Evolutionary conservation across 306 rosid genomes (phyloP), one percentile per base, ranked within the genome.

Genomic region (Corylus avellana): DNA sequence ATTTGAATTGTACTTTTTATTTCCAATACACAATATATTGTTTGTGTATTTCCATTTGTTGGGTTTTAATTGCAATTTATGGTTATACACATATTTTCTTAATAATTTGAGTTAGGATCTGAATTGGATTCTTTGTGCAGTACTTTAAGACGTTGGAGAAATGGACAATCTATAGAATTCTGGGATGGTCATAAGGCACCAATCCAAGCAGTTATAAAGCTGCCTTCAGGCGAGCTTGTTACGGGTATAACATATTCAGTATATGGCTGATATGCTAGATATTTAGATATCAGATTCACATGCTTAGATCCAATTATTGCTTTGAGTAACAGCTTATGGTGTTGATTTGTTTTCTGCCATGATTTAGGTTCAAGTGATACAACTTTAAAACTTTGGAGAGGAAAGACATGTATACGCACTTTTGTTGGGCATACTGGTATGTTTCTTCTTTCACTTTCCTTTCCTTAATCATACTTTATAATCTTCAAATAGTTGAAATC

Each of bases 111-210:
- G 20, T 46, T 64, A 42, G 71, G 67, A 70, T 58, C 22, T 78
- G 39, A 66, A 27, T 48, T 70, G 71, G 76, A 72, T 83, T 77
- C 25, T 80, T 70, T 73, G 68, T 85, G 68, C 78, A 95, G 98
- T 82, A 91, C 94, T 63, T 75, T 95, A 75, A 89, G 87, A 80
- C 81, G 97, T 84, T 95, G 98, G 98, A 91, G 94, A 85, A 90
- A 78, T 69, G 98, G 94, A 75, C 80, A 92, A 69, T 51, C 76
- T 48, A 48, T 84, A 74, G 98, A 95, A 85, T 83, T 74, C 35
- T 95, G 97, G 98, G 94, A 90, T 83, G 96, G 96, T 83, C 98
- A 95, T 79, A 89, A 91, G 82, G 87, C 94, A 44, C 86, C 98
- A 0, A 81, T 95, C 67, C 98, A 91, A 87, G 85, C 98, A 66